Base-by-base conservation (phyloP, 1,284 basidiomycete species). In the Boletus sp. region DNA sequence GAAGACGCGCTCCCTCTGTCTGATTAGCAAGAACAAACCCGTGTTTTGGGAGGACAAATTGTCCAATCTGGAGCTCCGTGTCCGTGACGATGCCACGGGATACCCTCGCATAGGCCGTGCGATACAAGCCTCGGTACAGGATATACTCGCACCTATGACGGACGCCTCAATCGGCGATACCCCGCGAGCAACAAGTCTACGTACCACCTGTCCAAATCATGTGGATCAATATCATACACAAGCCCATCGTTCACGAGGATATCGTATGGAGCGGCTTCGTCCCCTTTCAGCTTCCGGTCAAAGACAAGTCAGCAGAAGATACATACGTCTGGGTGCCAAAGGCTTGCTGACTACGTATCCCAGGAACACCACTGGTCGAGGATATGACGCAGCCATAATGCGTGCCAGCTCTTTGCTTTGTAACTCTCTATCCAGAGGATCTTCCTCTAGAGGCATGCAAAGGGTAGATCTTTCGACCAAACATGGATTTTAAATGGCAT, bases 301-400 rank as follows among this genome's bases (percentile, higher is more conserved):
- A 57, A 51, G 54, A 43, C 53, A 27, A 29, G 27, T 27, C 13
- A 53, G 12, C 11, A 42, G 12, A 51, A 31, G 18, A 42, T 11
- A 76, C 85, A 56, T 69, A 89, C 88, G 94, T 67, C 88, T 80
- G 43, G 73, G 63, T 8, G 87, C 89, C 60, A 85, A 83, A 2
- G 92, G 92, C 51, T 84, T 80, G 16, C 91, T 96, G 7, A 97
- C 92, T 0, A 90, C 86, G 68, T 94, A 94, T 52, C 92, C 93
- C 18, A 97, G 77, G 79, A 95, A 97, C 45, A 96, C 82, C 15
- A 90, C 84, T 0, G 95, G 95, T 22, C 83, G 78, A 33, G 91
- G 91, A 63, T 88, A 87, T 4, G 86, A 78, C 24, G 80, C 80
- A 0, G 84, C 75, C 83, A 96, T 91, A 53, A 97, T 88, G 31